phyloP scores from a whole-genome alignment of 2,329 filamentous ascomycete species.

The Ophiostoma sp. region DNA sequence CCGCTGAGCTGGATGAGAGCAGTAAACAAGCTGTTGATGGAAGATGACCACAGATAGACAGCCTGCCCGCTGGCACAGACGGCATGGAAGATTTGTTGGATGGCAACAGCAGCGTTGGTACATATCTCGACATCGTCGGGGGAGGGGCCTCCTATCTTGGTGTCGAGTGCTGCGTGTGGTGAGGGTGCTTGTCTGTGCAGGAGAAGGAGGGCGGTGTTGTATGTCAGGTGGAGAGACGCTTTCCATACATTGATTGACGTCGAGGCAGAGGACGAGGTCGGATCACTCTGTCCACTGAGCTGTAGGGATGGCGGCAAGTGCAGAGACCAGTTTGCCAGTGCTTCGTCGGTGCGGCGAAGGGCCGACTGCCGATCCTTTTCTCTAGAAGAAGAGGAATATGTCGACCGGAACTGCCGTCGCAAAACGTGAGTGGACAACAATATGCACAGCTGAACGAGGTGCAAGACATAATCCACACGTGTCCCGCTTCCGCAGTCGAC shows the following conservation, averaged over 20 bases:
- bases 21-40: constrained; percentile 10
- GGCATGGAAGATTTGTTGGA: constrained; percentile 14
- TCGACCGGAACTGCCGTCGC: not conserved
- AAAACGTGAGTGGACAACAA: constrained; percentile 1
- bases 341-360: constrained; percentile 10
- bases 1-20: constrained; percentile 11
- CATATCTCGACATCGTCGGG: constrained; percentile 14
- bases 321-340: constrained; percentile 10
- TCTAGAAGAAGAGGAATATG: not conserved
- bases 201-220: constrained; percentile 13
- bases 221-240: constrained; percentile 6
- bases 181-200: not conserved
- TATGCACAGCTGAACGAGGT: not conserved
- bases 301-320: constrained; percentile 13
- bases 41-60: constrained; percentile 1
- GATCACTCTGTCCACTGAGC: not conserved
- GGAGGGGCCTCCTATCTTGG: not conserved
- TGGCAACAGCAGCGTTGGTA: constrained; percentile 7
- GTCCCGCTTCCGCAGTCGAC: not conserved
- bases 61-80: constrained; percentile 11
- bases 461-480: not conserved
- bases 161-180: not conserved
- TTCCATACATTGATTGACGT: constrained; percentile 7
- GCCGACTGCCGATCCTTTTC: not conserved
- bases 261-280: not conserved